Conservation (phyloP, 163 green algal genomes). For the Chlamydomonas reinhardtii region DNA sequence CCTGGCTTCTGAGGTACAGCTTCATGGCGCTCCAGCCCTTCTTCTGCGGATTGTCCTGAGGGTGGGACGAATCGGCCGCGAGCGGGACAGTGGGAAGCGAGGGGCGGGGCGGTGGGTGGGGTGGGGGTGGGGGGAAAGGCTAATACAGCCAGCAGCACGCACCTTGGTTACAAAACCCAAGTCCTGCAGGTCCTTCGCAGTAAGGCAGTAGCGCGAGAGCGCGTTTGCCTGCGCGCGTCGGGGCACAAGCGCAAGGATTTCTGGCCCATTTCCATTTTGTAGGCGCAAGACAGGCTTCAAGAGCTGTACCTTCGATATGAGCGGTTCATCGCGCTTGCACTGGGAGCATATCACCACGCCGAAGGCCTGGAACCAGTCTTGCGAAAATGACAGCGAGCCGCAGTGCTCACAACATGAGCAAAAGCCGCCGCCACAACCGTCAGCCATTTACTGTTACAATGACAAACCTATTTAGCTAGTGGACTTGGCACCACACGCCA, state of each 20-base stretch:
- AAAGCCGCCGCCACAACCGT: slow-evolving; percentile 1
- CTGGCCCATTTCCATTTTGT: no score
- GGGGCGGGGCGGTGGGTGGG: no score
- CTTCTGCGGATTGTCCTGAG: slow-evolving; percentile 28
- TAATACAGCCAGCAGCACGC: neutral
- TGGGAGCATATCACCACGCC: slow-evolving; percentile 25
- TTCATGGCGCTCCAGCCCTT: slow-evolving; percentile 44
- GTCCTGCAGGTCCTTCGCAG: slow-evolving; percentile 1
- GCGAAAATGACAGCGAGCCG: slow-evolving; percentile 19
- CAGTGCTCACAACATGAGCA: slow-evolving; percentile 14
- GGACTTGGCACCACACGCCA: no score
- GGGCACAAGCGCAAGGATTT: no score
- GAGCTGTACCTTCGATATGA: slow-evolving; percentile 29
- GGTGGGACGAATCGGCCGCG: neutral
- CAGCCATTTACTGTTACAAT: no score
- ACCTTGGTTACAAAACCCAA: slow-evolving; percentile 33
- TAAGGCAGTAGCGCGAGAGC: slow-evolving; percentile 14
- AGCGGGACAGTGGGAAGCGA: no score
- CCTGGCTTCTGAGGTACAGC: slow-evolving; percentile 24
- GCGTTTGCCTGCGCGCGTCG: neutral
- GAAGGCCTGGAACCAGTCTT: slow-evolving; percentile 28
- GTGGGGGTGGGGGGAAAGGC: neutral
- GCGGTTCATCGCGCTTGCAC: slow-evolving; percentile 29
- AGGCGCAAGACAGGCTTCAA: no score
- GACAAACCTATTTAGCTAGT: no score